These are phyloP conservation scores for Bruguiera gymnorhiza DNA, from an alignment of 345 rosid genomes.

Conservation along the genomic window DNA sequence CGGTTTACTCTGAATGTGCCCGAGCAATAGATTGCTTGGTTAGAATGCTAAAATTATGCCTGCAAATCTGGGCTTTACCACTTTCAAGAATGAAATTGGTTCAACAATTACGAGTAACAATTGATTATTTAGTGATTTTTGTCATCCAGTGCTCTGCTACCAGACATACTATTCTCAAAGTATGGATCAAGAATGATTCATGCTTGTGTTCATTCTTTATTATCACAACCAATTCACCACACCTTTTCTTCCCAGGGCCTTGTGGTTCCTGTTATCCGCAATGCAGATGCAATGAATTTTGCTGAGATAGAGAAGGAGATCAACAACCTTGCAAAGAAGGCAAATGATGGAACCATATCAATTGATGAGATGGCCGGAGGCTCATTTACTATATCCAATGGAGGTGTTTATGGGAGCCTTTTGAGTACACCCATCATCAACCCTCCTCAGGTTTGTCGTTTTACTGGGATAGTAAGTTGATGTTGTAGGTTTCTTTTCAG, in stretches of 20 bases:
- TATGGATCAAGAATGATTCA: too few relatives aligned
- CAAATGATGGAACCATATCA: conserved; percentile 84
- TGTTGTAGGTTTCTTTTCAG: neutral
- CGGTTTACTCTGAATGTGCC: neutral
- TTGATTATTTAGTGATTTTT: too few relatives aligned
- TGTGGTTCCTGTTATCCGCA: conserved; percentile 78
- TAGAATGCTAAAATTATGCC: neutral
- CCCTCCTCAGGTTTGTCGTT: conserved; percentile 79
- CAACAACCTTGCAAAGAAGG: conserved; percentile 86
- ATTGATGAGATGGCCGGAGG: conserved; percentile 99
- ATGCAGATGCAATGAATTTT: conserved; percentile 67
- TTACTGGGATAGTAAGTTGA: neutral
- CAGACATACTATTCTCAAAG: too few relatives aligned
- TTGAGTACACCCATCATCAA: conserved; percentile 96
- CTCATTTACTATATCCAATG: conserved; percentile 78
- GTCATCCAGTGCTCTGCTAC: too few relatives aligned
- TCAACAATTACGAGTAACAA: too few relatives aligned
- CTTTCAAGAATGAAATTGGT: too few relatives aligned
- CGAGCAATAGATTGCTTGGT: neutral
- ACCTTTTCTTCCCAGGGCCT: conserved; percentile 52
- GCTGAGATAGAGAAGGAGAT: conserved; percentile 92
- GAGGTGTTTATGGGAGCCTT: conserved; percentile 95
- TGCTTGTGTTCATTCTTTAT: too few relatives aligned
- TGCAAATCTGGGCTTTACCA: too few relatives aligned
- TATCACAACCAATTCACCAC: too few relatives aligned